phyloP scores from a whole-genome alignment of 768 basidiomycete species.

The Boletellus ananas region DNA sequence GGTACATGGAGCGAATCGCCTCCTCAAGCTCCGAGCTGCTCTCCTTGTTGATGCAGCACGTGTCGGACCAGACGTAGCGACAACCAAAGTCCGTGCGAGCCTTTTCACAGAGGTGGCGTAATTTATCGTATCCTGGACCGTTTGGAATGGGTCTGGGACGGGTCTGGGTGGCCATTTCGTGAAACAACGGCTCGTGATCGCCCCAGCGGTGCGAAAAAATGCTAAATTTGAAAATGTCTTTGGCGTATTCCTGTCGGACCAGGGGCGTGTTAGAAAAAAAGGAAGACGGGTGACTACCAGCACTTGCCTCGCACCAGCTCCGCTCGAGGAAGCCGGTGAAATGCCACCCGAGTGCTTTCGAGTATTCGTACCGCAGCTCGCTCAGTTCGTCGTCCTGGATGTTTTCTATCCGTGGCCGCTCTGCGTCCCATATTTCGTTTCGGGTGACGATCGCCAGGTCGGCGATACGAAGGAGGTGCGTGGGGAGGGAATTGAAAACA shows the following conservation, averaged over 20 bases:
- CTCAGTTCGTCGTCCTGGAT: too few relatives aligned
- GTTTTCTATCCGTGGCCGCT: slow-evolving; percentile 5
- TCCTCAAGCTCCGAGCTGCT: not conserved
- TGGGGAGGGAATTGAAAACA: slow-evolving; percentile 17
- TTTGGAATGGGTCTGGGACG: not conserved
- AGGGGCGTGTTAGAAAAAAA: not conserved
- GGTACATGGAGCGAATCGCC: slow-evolving; percentile 5
- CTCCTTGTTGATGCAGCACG: not conserved
- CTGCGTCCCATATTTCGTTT: slow-evolving; percentile 10
- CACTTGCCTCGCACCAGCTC: slow-evolving; percentile 1
- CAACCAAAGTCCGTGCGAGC: not conserved
- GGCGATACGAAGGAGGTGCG: slow-evolving; percentile 12
- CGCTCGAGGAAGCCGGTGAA: too few relatives aligned
- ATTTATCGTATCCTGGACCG: not conserved
- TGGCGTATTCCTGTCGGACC: too few relatives aligned
- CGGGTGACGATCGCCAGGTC: slow-evolving; percentile 14
- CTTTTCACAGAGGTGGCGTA: not conserved
- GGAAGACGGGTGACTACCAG: not conserved
- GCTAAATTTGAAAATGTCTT: slow-evolving; percentile 8
- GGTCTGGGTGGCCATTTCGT: slow-evolving; percentile 2
- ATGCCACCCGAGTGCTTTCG: too few relatives aligned
- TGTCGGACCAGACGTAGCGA: not conserved
- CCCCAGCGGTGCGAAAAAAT: slow-evolving; percentile 13
- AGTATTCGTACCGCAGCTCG: too few relatives aligned
- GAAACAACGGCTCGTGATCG: slow-evolving; percentile 13